Evolutionary conservation across 2,329 filamentous ascomycete species (phyloP), one percentile per base, ranked within the genome.

Genomic region (Xylariaceae sp.): DNA sequence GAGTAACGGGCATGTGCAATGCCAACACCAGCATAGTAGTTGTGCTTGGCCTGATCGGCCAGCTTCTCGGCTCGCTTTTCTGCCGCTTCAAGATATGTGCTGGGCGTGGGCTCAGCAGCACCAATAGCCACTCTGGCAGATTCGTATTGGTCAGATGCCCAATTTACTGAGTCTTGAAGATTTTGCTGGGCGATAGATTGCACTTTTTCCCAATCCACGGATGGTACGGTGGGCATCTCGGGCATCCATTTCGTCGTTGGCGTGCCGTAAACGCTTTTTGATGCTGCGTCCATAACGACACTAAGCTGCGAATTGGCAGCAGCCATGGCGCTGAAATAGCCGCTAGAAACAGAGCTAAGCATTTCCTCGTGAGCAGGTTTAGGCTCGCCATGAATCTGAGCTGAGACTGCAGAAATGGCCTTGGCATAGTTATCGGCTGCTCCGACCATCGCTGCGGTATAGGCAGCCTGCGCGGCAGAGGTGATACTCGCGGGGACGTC

Each of bases 21-120:
- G 27, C 89, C 89, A 19, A 94, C 68, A 11, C 85, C 88, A 55
- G 89, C 86, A 59, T 90, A 91, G 67, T 92, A 92, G 62, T 82
- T 79, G 58, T 77, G 70, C 58, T 76, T 79, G 41, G 80, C 86
- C 72, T 76, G 84, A 64, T 75, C 81, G 64, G 72, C 81, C 70
- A 75, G 79, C 74, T 70, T 85, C 67, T 71, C 85, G 52, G 67
- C 77, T 66, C 63, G 69, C 50, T 70, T 69, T 11, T 70, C 60
- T 0, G 75, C 61, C 5, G 19, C 51, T 33, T 65, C 59, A 9
- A 64, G 56, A 44, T 61, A 74, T 66, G 59, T 81, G 56, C 69
- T 82, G 56, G 65, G 75, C 1, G 85, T 83, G 1, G 84, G 78
- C 38, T 84, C 79, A 12, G 82, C 76, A n/a, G 74, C 67, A 17